Conservation (phyloP, 129 eudicot species). For the Pulicaria dysenterica region DNA sequence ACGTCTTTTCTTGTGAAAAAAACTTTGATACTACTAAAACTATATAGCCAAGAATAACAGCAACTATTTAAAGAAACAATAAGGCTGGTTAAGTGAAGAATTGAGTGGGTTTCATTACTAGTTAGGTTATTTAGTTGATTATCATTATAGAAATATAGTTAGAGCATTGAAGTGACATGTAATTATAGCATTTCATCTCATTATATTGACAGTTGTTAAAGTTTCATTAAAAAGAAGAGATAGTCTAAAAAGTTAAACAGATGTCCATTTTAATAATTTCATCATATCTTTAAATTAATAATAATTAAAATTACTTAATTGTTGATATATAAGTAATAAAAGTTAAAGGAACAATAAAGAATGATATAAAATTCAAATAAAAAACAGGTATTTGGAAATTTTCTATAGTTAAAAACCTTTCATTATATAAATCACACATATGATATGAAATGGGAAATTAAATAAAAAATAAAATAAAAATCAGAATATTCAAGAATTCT, state of each 20-base stretch:
- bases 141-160: no score
- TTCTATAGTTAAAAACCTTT: conserved; percentile 4
- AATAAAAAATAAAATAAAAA: conserved; percentile 26
- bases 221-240: no score
- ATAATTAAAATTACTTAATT: no score
- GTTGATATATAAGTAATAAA: not conserved
- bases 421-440: conserved; percentile 47
- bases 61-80: not conserved
- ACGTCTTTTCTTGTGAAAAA: no score
- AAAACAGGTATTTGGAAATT: not conserved
- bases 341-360: not conserved
- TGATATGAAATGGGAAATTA: not conserved
- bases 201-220: no score
- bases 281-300: no score
- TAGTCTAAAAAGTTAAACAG: no score
- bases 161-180: no score
- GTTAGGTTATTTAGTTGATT: not conserved
- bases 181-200: no score
- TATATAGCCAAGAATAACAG: not conserved
- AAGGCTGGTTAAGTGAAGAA: not conserved
- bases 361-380: not conserved
- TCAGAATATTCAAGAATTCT: conserved; percentile 26
- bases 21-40: not conserved
- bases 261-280: no score
- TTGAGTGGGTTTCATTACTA: not conserved